These are phyloP conservation scores for Termitomyces sp. DNA, from an alignment of 768 basidiomycete species.

Conservation along the genomic window DNA sequence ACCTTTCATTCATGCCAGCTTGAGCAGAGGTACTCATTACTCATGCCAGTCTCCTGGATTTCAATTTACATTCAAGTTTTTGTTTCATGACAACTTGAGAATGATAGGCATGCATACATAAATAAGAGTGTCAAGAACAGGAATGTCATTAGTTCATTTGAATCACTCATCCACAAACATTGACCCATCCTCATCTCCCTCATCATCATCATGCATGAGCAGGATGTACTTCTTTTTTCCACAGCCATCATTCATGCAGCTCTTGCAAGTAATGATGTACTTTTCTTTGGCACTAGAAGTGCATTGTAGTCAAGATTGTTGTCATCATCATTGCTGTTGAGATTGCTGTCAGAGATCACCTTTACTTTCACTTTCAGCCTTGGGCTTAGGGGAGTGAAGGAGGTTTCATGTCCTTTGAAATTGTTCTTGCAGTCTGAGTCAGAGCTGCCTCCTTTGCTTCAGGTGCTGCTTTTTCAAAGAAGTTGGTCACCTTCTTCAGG, in stretches of 20 bases:
- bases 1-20: not conserved
- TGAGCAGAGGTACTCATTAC: not conserved
- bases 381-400: slow-evolving; percentile 52
- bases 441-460: slow-evolving; percentile 39
- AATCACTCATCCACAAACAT: slow-evolving; percentile 41
- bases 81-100: too few species aligned
- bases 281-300: slow-evolving; percentile 38
- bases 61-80: not conserved
- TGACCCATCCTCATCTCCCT: slow-evolving; percentile 41
- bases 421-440: slow-evolving; percentile 42
- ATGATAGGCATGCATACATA: too few species aligned
- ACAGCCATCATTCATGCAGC: slow-evolving; percentile 42
- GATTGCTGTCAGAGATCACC: slow-evolving; percentile 44
- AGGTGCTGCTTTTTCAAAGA: slow-evolving; percentile 49
- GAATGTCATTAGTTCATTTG: not conserved
- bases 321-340: too few species aligned
- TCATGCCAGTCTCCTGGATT: not conserved
- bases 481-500: slow-evolving; percentile 58
- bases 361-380: slow-evolving; percentile 39
- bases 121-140: not conserved
- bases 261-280: slow-evolving; percentile 48
- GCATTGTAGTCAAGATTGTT: slow-evolving; percentile 41
- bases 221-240: slow-evolving; percentile 62
- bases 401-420: slow-evolving; percentile 60
- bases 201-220: slow-evolving; percentile 47